Evolutionary conservation across 306 rosid species (phyloP).

Genomic region (Lotus japonicus): DNA sequence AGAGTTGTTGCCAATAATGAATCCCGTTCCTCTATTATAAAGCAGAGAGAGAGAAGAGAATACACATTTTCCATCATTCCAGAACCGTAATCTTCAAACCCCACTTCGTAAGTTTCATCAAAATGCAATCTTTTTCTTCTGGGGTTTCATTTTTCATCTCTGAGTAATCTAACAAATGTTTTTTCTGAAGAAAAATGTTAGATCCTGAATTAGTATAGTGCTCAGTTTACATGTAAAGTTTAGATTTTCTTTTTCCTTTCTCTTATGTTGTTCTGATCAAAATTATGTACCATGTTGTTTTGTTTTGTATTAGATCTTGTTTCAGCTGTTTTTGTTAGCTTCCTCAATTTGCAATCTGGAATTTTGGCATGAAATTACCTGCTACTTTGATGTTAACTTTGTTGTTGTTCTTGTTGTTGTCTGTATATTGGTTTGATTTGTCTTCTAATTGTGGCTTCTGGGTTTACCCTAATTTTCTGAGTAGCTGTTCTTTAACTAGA

Average conservation of each 20-base stretch:
- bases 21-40: constrained; percentile 10
- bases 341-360: constrained; percentile 10
- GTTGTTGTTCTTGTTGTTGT: too few species aligned
- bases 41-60: neutral
- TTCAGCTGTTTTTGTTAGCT: neutral
- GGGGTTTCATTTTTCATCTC: constrained; percentile 10
- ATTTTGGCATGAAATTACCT: neutral
- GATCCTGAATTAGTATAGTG: constrained; percentile 28
- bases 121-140: constrained; percentile 15
- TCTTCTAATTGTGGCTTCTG: neutral
- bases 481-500: neutral
- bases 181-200: constrained; percentile 22
- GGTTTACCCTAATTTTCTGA: neutral
- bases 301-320: constrained; percentile 32
- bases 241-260: neutral
- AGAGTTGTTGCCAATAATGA: constrained; percentile 20
- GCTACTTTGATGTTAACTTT: neutral
- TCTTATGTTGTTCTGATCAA: neutral
- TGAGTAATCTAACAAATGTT: constrained; percentile 8
- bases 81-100: constrained; percentile 18
- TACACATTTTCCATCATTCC: constrained; percentile 5
- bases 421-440: neutral
- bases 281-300: neutral
- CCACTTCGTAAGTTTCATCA: constrained; percentile 40
- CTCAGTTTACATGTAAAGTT: constrained; percentile 8